Percentiles rank a stretch among this genome's conserved stretches.
Conservation (phyloP, 495 filamentous ascomycete genomes). For the Xylaria bambusicola region DNA sequence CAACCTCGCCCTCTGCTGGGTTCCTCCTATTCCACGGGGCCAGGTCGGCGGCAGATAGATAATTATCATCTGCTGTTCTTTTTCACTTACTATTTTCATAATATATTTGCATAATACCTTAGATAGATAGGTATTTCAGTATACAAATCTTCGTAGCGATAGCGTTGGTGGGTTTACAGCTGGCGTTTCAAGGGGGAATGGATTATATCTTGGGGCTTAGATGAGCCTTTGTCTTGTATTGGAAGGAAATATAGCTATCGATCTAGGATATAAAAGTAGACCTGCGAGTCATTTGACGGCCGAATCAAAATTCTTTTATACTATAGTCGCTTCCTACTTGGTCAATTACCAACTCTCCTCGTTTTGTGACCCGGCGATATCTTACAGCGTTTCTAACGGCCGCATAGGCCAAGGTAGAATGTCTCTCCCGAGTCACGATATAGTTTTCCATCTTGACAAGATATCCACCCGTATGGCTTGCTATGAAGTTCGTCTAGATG, state of each 20-base stretch:
- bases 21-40: conserved; percentile 67
- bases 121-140: not conserved
- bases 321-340: too few relatives aligned
- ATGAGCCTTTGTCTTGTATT: not conserved
- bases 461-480: too few relatives aligned
- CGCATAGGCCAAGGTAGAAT: too few relatives aligned
- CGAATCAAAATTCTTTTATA: too few relatives aligned
- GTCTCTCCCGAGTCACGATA: too few relatives aligned
- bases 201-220: not conserved
- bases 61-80: not conserved
- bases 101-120: not conserved
- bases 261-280: conserved; percentile 5
- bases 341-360: too few relatives aligned
- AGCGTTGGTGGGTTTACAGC: not conserved
- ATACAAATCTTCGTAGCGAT: not conserved
- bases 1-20: conserved; percentile 70
- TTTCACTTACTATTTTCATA: conserved; percentile 1
- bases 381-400: too few relatives aligned
- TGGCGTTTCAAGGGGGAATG: not conserved
- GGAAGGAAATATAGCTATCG: not conserved
- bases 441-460: too few relatives aligned
- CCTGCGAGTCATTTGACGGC: not conserved
- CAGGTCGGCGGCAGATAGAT: conserved; percentile 63
- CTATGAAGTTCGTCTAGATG: too few relatives aligned
- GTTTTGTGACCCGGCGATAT: too few relatives aligned